Conservation (phyloP, 2,329 filamentous ascomycete genomes). For the Thermoascus crustaceus region DNA sequence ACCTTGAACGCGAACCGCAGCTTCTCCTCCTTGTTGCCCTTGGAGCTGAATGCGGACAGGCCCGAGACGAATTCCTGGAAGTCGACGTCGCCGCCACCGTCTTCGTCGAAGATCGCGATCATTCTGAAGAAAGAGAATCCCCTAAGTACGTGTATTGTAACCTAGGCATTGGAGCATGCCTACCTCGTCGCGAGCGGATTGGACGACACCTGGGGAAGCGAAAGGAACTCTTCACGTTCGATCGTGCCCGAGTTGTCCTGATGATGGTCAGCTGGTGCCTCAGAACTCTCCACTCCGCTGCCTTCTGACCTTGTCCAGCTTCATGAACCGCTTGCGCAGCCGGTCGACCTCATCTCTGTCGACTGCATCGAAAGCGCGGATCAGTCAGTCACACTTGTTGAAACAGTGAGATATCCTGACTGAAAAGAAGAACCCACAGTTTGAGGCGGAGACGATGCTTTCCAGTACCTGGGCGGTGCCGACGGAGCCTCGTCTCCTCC, state of each 20-base stretch:
- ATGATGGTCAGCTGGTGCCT: constrained; percentile 2
- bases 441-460: constrained; percentile 91
- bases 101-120: constrained; percentile 99
- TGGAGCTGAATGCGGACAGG: constrained; percentile 89
- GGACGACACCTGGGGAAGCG: constrained; percentile 91
- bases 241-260: constrained; percentile 98
- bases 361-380: constrained; percentile 48
- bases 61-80: constrained; percentile 98
- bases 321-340: constrained; percentile 96
- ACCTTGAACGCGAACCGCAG: constrained; percentile 97
- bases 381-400: constrained; percentile 1
- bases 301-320: constrained; percentile 96
- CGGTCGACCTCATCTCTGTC: constrained; percentile 95
- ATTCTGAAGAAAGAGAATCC: constrained; percentile 51
- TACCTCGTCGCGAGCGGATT: constrained; percentile 94
- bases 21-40: constrained; percentile 99
- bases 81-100: constrained; percentile 94
- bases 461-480: constrained; percentile 68
- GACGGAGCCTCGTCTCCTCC: constrained; percentile 34
- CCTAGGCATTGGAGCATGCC: constrained; percentile 10
- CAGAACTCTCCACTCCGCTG: too few species aligned
- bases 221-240: constrained; percentile 96
- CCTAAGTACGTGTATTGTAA: background rate
- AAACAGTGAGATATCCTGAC: too few species aligned
- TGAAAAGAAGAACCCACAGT: constrained; percentile 57